phyloP scores from a whole-genome alignment of 257 asterid species.

The Mitragyna speciosa region DNA sequence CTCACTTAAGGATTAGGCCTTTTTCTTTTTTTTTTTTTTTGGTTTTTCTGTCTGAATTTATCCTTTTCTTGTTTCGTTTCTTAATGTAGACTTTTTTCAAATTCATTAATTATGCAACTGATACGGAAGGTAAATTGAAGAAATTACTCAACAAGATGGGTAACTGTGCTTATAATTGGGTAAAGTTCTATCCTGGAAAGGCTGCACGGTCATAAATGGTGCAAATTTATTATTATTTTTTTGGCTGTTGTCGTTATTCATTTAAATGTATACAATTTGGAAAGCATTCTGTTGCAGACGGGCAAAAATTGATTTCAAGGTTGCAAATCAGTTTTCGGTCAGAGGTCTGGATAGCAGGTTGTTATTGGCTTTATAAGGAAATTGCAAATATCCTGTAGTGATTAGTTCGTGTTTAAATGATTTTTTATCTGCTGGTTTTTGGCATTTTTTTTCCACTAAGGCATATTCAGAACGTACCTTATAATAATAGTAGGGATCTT shows the following conservation, averaged over 20 bases:
- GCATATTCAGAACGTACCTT: neutral
- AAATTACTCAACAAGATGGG: neutral
- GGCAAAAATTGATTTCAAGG: neutral
- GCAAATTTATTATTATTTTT: neutral
- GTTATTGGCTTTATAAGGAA: neutral
- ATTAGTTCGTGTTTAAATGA: neutral
- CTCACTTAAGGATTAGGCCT: neutral
- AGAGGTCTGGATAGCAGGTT: neutral
- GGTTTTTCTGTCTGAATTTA: neutral
- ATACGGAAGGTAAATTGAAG: neutral
- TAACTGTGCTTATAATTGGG: neutral
- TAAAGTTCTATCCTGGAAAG: neutral
- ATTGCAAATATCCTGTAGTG: neutral
- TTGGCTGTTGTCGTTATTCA: neutral
- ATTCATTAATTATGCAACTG: neutral
- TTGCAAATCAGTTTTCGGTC: neutral
- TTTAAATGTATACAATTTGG: neutral
- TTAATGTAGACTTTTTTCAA: neutral
- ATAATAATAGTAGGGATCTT: neutral
- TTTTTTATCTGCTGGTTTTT: neutral
- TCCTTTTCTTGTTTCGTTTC: neutral
- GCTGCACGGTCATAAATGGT: neutral
- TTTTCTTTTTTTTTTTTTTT: neutral
- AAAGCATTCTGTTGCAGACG: neutral
- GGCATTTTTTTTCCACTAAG: neutral